These are phyloP conservation scores for Dionaea muscipula DNA, from an alignment of 179 eudicot species.

Conservation along the genomic window DNA sequence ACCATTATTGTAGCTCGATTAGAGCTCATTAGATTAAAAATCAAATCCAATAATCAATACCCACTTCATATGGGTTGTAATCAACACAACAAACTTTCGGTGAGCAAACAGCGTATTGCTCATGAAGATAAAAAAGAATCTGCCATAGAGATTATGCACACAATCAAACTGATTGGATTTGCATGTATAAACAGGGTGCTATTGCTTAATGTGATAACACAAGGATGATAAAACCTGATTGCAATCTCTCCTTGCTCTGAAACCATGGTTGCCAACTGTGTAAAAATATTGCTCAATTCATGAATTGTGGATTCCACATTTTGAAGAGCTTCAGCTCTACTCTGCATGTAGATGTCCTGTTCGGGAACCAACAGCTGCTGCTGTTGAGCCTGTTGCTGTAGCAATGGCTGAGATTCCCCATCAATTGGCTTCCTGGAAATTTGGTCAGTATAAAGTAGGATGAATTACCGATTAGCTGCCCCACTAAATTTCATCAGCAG, in stretches of 20 bases:
- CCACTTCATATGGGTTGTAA: no score
- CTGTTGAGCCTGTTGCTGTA: constrained; percentile 67
- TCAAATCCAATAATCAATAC: no score
- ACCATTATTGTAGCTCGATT: no score
- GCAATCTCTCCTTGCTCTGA: constrained; percentile 83
- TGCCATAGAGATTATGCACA: neutral
- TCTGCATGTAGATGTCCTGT: constrained; percentile 45
- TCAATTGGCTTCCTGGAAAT: constrained; percentile 55
- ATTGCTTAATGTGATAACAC: neutral
- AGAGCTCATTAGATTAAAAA: no score
- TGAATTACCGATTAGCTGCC: neutral
- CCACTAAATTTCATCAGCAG: no score
- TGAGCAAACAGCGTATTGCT: neutral
- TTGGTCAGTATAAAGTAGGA: neutral
- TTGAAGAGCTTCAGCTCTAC: constrained; percentile 65
- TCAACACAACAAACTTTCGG: no score
- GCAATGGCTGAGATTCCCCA: constrained; percentile 64
- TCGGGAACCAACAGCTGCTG: constrained; percentile 65
- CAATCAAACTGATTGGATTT: neutral
- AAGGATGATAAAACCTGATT: constrained; percentile 39
- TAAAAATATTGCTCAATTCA: constrained; percentile 74
- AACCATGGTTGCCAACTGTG: constrained; percentile 78
- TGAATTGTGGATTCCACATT: constrained; percentile 81
- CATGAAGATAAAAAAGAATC: neutral
- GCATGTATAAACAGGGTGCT: neutral